phyloP scores from a whole-genome alignment of 768 basidiomycete genomes.

The Termitomyces sp. region DNA sequence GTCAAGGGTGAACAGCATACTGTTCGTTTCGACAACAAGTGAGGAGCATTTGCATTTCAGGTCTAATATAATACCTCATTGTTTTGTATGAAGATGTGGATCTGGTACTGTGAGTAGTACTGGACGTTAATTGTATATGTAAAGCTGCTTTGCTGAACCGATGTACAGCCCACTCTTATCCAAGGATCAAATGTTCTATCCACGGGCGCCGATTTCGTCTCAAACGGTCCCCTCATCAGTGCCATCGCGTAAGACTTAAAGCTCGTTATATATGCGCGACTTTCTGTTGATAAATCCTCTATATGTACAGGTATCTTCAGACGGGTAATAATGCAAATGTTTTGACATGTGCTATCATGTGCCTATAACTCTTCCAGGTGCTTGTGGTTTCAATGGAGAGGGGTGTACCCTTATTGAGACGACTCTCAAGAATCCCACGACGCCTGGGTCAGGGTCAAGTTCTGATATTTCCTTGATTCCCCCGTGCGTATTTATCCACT shows the following conservation, averaged over 20 bases:
- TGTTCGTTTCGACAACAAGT: constrained; percentile 33
- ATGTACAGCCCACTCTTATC: constrained; percentile 25
- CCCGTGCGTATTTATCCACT: constrained; percentile 28
- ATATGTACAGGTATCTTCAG: constrained; percentile 25
- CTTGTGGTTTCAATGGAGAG: constrained; percentile 36
- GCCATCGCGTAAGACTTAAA: constrained; percentile 32
- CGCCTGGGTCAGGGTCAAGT: constrained; percentile 29
- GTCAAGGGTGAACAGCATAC: constrained; percentile 30
- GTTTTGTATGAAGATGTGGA: constrained; percentile 21
- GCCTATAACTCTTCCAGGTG: constrained; percentile 15
- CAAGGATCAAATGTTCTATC: constrained; percentile 27
- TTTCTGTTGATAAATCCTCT: background rate
- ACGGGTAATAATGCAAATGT: constrained; percentile 16
- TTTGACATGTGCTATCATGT: background rate
- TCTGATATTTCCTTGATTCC: constrained; percentile 38
- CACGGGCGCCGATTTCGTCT: constrained; percentile 23
- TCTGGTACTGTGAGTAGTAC: constrained; percentile 26
- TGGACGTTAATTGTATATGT: background rate
- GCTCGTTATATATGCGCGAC: background rate
- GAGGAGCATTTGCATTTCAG: background rate
- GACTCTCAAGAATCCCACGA: constrained; percentile 31
- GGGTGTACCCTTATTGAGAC: constrained; percentile 35
- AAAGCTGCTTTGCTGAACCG: background rate
- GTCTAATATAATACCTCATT: background rate
- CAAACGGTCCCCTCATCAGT: constrained; percentile 22